These are phyloP conservation scores for Candida methanosorbosa DNA, from an alignment of 805 yeast species.

Conservation along the genomic window DNA sequence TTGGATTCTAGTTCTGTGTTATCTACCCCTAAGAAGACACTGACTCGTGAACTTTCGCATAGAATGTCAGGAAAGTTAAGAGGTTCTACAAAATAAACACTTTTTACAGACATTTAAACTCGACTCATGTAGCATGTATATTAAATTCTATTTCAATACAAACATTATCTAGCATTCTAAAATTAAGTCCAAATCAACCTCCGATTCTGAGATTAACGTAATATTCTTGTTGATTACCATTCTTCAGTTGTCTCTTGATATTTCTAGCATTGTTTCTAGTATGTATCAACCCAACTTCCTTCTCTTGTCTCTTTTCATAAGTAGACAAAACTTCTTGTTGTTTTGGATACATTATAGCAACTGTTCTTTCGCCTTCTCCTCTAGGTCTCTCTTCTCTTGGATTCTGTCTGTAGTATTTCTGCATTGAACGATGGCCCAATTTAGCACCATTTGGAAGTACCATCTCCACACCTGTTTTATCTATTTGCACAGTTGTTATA, in stretches of 20 bases:
- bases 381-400: constrained; percentile 33
- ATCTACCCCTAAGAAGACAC: constrained; percentile 12
- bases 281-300: constrained; percentile 25
- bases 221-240: constrained; percentile 69
- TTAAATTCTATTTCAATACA: too few relatives aligned
- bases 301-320: constrained; percentile 31
- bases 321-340: constrained; percentile 9
- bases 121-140: too few relatives aligned
- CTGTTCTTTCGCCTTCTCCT: constrained; percentile 55
- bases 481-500: constrained; percentile 21
- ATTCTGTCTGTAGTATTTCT: constrained; percentile 60
- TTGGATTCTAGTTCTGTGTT: constrained; percentile 9
- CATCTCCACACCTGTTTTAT: constrained; percentile 47
- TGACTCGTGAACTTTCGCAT: constrained; percentile 17
- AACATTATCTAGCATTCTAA: too few relatives aligned
- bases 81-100: too few relatives aligned
- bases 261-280: constrained; percentile 18
- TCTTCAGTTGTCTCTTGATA: constrained; percentile 44
- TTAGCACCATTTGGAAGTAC: constrained; percentile 68
- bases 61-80: constrained; percentile 7
- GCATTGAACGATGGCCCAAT: constrained; percentile 71
- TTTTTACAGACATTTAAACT: too few relatives aligned
- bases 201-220: constrained; percentile 41
- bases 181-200: too few relatives aligned
- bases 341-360: constrained; percentile 11